Conservation (phyloP, 148 eudicot species). For the Vaccinium vitisidaea region DNA sequence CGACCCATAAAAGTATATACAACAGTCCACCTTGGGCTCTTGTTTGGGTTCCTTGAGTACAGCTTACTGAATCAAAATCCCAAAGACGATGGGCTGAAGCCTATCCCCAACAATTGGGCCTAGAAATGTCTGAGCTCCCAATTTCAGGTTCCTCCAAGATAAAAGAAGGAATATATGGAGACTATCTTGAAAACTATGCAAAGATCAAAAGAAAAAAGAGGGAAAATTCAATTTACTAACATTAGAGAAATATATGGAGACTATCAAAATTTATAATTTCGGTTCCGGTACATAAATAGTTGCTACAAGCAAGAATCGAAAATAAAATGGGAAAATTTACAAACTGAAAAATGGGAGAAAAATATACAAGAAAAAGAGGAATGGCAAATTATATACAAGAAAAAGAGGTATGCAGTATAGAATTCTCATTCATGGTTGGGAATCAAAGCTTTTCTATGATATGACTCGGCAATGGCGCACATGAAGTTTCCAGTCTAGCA, state of each 20-base stretch:
- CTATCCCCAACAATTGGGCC: too few relatives aligned
- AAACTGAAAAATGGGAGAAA: not conserved
- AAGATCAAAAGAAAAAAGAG: too few relatives aligned
- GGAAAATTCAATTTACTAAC: too few relatives aligned
- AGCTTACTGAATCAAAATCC: too few relatives aligned
- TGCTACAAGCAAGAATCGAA: not conserved
- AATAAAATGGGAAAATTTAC: not conserved
- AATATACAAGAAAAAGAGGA: not conserved
- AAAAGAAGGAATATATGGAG: too few relatives aligned
- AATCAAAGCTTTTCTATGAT: not conserved
- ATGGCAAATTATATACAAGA: not conserved
- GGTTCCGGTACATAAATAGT: not conserved
- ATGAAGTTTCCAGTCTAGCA: conserved; percentile 22
- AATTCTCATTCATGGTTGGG: not conserved
- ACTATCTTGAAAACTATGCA: too few relatives aligned
- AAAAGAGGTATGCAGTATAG: not conserved
- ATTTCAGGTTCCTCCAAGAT: too few relatives aligned
- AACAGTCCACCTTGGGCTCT: too few relatives aligned
- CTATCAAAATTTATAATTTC: not conserved
- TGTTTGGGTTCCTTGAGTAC: too few relatives aligned
- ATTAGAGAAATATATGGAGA: not conserved
- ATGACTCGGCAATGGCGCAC: conserved; percentile 15
- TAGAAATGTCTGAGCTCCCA: too few relatives aligned
- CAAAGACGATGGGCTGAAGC: too few relatives aligned
- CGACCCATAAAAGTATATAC: too few relatives aligned